Conservation (phyloP, 345 rosid species). For the Diplotaxis tenuifolia region DNA sequence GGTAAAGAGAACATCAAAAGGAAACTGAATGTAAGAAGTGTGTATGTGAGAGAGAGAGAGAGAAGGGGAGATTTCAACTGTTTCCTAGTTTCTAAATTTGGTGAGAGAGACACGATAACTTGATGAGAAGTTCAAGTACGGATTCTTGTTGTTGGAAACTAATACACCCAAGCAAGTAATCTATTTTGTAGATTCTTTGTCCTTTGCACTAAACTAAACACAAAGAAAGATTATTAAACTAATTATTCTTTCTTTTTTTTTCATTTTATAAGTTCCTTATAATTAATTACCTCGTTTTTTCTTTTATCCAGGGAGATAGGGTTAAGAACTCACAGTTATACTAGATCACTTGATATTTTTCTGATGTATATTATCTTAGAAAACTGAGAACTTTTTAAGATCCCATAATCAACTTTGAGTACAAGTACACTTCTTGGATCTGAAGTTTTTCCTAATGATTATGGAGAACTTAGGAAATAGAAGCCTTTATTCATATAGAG, state of each 20-base stretch:
- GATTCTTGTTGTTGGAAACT: slow-evolving; percentile 49
- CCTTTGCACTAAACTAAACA: slow-evolving; percentile 17
- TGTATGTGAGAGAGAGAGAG: not conserved
- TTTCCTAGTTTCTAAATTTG: slow-evolving; percentile 3
- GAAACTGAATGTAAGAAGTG: not conserved
- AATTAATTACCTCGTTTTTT: not conserved
- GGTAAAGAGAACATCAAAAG: not conserved
- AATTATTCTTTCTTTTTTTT: slow-evolving; percentile 10
- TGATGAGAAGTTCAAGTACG: slow-evolving; percentile 54
- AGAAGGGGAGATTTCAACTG: slow-evolving; percentile 16
- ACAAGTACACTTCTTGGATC: not conserved
- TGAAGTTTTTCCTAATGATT: not conserved
- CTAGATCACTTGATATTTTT: not conserved
- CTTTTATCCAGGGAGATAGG: not conserved
- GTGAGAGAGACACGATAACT: slow-evolving; percentile 44
- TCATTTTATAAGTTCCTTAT: not conserved
- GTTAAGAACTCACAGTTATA: slow-evolving; percentile 4
- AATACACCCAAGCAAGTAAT: slow-evolving; percentile 62
- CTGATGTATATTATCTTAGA: not conserved
- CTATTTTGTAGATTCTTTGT: slow-evolving; percentile 37
- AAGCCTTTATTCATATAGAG: slow-evolving; percentile 16
- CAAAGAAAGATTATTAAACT: not conserved
- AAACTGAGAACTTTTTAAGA: not conserved
- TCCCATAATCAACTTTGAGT: not conserved
- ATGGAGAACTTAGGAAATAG: not conserved